Percentiles rank a stretch among this genome's conserved stretches.
Conservation (phyloP, 2,329 filamentous ascomycete species). For the Colletotrichum costaricense region DNA sequence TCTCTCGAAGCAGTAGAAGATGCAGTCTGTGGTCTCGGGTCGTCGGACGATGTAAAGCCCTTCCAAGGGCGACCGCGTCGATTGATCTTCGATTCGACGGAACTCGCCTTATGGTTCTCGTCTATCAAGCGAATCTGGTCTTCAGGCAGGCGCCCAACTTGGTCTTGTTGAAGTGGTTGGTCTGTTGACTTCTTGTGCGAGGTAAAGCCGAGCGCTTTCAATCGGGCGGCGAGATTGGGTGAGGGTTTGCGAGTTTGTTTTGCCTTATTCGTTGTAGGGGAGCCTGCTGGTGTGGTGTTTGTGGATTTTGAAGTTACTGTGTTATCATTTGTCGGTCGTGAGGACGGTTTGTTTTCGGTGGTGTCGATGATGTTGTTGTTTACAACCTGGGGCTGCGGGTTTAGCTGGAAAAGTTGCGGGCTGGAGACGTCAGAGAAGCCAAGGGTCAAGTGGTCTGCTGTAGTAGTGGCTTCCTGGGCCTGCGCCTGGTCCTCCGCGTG, state of each 20-base stretch:
- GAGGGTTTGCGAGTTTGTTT: constrained; percentile 66
- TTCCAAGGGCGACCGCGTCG: constrained; percentile 80
- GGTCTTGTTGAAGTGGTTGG: constrained; percentile 48
- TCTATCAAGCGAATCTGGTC: constrained; percentile 78
- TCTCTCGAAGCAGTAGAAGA: constrained; percentile 8
- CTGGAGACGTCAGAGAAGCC: constrained; percentile 55
- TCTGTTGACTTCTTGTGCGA: constrained; percentile 50
- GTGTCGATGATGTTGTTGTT: constrained; percentile 39
- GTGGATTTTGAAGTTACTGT: constrained; percentile 4
- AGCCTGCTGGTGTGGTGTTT: constrained; percentile 38
- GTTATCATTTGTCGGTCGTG: not conserved
- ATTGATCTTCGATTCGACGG: constrained; percentile 63
- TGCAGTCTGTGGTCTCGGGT: constrained; percentile 43
- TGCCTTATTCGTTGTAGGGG: constrained; percentile 41
- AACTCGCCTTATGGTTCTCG: constrained; percentile 70
- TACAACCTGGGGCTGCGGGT: constrained; percentile 28
- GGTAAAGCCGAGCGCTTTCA: constrained; percentile 73
- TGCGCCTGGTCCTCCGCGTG: constrained; percentile 7
- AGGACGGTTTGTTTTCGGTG: constrained; percentile 33
- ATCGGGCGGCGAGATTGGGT: constrained; percentile 72
- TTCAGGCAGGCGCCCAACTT: constrained; percentile 76
- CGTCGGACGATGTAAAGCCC: constrained; percentile 65
- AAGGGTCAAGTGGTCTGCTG: constrained; percentile 40
- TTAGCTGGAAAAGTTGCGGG: constrained; percentile 51
- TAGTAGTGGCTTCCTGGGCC: constrained; percentile 12